These are phyloP conservation scores for Mariannaea elegans DNA, from an alignment of 2,329 filamentous ascomycete genomes.

Conservation along the genomic window DNA sequence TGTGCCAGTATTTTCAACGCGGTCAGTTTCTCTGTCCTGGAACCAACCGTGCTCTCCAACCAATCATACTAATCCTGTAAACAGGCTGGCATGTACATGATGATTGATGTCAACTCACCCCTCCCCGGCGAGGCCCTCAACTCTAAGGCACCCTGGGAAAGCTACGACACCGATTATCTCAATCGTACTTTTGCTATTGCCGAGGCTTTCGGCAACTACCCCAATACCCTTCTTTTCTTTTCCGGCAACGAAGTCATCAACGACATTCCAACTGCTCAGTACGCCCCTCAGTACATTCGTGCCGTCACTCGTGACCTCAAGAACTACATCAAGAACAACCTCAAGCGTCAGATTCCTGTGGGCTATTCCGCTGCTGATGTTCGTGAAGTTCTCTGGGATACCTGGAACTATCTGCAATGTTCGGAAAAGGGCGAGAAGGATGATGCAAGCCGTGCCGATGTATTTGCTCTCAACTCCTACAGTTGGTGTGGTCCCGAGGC, in stretches of 20 bases:
- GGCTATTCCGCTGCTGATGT: conserved; percentile 87
- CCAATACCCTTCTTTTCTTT: conserved; percentile 78
- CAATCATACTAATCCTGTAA: conserved; percentile 7
- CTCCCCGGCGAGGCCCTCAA: conserved; percentile 66
- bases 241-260: conserved; percentile 83
- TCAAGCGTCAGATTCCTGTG: conserved; percentile 74
- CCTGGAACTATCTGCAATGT: conserved; percentile 80
- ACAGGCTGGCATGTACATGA: conserved; percentile 72
- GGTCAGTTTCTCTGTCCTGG: conserved; percentile 40
- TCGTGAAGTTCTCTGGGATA: conserved; percentile 75
- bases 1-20: conserved; percentile 75
- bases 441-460: conserved; percentile 72
- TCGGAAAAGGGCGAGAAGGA: conserved; percentile 60
- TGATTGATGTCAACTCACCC: conserved; percentile 75
- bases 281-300: conserved; percentile 75
- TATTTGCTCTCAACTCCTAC: conserved; percentile 80
- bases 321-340: conserved; percentile 79
- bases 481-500: conserved; percentile 74
- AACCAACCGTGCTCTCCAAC: too few species aligned
- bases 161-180: conserved; percentile 67
- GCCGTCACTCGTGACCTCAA: conserved; percentile 83
- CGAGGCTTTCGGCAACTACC: conserved; percentile 73
- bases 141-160: conserved; percentile 63
- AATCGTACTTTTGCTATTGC: conserved; percentile 74
- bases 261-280: conserved; percentile 65